Evolutionary conservation across 352 stramenopile species (phyloP), one percentile per base, ranked within the genome.

Genomic region (Phytophthora boehmeriae): DNA sequence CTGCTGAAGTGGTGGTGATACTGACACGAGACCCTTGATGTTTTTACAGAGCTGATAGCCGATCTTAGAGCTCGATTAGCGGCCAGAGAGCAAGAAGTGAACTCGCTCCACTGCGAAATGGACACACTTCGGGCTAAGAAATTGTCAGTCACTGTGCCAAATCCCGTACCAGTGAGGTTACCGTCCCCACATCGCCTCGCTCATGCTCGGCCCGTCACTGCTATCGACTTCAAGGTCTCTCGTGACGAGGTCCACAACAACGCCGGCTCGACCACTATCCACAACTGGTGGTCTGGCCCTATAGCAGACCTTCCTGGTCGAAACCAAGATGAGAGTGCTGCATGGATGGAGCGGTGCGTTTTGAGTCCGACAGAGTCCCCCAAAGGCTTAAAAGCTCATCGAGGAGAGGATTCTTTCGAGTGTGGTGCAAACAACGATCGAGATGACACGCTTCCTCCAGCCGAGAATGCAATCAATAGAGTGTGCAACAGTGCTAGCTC

Each of bases 231-330:
- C 11, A 68, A 71, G 41, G 43, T 22, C 14, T 58, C 32, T 59
- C 45, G 32, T 13, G 16, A 17, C 10, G 56, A 60, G 50, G 23
- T 56, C 13, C 61, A 53, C 34, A 41, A 52, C 39, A 66, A 36
- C n/a, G 39, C 36, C 10, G 44, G 66, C 1, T 60, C 47, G 41
- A 51, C 48, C 47, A 76, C 70, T 30, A 89, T 90, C 34, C 75
- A 86, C 9, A 83, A 53, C 49, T 90, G 81, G 77, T 90, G 81
- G 81, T 60, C 76, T 1, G 81, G 80, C 5, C 16, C 13, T 38
- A 16, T 16, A 30, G 38, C 45, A 27, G 51, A 55, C 2, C 11
- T 10, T 51, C 44, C 27, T 19, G 16, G 16, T 57, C 41, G 48
- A 1, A 69, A 73, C 47, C 56, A 74, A 20, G 23, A 63, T 10